phyloP scores from a whole-genome alignment of 805 yeast genomes.

The Spencermartinsiella europaea region DNA sequence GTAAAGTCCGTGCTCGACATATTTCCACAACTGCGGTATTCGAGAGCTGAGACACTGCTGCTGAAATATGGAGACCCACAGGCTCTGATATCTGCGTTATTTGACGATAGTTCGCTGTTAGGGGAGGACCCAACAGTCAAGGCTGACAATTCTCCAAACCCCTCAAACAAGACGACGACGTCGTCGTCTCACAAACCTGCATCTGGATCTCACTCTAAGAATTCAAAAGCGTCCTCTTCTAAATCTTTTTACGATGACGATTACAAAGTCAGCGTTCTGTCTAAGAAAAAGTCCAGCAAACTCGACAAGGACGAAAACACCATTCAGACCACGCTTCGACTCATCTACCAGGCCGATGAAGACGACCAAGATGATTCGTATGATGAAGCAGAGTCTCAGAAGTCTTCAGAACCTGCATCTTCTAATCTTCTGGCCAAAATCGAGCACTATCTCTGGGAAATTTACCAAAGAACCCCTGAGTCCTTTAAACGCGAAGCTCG shows the following conservation, averaged over 20 bases:
- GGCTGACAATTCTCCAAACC: slow-evolving; percentile 14
- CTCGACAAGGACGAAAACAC: slow-evolving; percentile 20
- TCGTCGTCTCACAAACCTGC: too few relatives aligned
- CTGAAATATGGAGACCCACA: slow-evolving; percentile 50
- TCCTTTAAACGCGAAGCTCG: slow-evolving; percentile 48
- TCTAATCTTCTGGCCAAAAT: slow-evolving; percentile 36
- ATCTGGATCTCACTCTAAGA: too few relatives aligned
- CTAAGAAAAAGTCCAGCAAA: slow-evolving; percentile 29
- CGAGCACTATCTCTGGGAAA: slow-evolving; percentile 54
- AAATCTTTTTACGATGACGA: not conserved
- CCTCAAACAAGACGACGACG: slow-evolving; percentile 26
- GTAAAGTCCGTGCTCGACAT: slow-evolving; percentile 47
- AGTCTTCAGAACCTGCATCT: slow-evolving; percentile 25
- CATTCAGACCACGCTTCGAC: slow-evolving; percentile 30
- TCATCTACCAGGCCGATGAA: slow-evolving; percentile 70
- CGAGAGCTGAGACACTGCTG: slow-evolving; percentile 47
- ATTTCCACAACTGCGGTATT: slow-evolving; percentile 56
- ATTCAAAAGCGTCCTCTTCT: not conserved
- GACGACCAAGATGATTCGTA: slow-evolving; percentile 72
- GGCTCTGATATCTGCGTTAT: slow-evolving; percentile 47
- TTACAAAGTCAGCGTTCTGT: slow-evolving; percentile 9
- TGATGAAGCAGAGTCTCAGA: slow-evolving; percentile 33
- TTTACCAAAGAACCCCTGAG: slow-evolving; percentile 47
- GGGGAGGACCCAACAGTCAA: slow-evolving; percentile 26
- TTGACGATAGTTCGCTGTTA: slow-evolving; percentile 57